These are phyloP conservation scores for Lactarius tabidus DNA, from an alignment of 768 basidiomycete genomes.

Conservation along the genomic window DNA sequence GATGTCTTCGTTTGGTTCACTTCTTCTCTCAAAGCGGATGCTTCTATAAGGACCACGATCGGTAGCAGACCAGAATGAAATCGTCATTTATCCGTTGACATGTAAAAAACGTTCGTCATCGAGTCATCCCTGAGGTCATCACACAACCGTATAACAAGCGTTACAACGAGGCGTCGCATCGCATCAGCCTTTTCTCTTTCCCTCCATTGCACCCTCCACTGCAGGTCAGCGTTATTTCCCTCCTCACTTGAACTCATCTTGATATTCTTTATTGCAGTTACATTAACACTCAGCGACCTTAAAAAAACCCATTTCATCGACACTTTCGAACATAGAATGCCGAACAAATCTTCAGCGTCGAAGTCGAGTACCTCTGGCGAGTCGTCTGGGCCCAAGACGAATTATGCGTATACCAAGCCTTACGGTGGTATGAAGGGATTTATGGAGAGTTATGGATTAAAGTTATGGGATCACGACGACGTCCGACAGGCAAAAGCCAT, in stretches of 20 bases:
- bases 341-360: neutral
- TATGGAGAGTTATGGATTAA: constrained; percentile 24
- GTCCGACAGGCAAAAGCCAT: constrained; percentile 26
- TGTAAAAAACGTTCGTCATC: neutral
- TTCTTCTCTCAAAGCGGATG: neutral
- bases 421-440: constrained; percentile 25
- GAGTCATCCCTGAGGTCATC: neutral
- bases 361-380: neutral
- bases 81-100: neutral
- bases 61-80: neutral
- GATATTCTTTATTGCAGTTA: neutral
- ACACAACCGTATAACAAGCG: neutral
- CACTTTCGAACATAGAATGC: neutral
- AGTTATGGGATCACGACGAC: constrained; percentile 23
- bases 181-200: neutral
- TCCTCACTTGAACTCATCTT: neutral
- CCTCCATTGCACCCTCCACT: no score
- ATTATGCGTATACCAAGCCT: constrained; percentile 6
- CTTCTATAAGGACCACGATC: no score
- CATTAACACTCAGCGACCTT: neutral
- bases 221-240: neutral
- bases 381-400: neutral
- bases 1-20: neutral
- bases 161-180: neutral
- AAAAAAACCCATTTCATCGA: neutral